Percentiles rank a stretch among this genome's conserved stretches.
These are phyloP conservation scores for Boletellus dicymbophilus DNA, from an alignment of 1,284 basidiomycete genomes.

Conservation along the genomic window DNA sequence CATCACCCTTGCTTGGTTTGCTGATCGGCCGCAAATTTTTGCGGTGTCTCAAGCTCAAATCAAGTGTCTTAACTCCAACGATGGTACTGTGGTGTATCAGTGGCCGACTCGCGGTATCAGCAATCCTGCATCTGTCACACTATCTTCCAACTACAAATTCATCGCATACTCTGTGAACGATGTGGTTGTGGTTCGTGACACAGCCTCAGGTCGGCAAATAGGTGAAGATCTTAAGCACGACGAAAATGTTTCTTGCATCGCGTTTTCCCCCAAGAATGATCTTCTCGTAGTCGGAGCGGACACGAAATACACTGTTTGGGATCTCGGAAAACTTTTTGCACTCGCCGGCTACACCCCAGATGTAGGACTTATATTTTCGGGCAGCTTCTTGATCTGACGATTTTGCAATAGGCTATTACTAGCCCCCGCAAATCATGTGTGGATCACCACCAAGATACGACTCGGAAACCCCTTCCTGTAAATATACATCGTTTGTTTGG, in stretches of 20 bases:
- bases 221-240: background rate
- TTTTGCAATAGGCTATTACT: background rate
- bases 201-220: background rate
- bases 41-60: conserved; percentile 20
- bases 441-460: conserved; percentile 7
- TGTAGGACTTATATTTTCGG: background rate
- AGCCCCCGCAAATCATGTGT: background rate
- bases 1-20: conserved; percentile 13
- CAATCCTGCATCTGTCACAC: background rate
- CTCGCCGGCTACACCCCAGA: background rate
- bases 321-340: background rate
- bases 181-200: conserved; percentile 1
- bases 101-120: conserved; percentile 3
- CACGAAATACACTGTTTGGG: conserved; percentile 6
- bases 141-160: conserved; percentile 7
- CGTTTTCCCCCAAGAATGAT: conserved; percentile 13
- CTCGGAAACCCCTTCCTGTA: conserved; percentile 5
- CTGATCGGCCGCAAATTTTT: conserved; percentile 17
- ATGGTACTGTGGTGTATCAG: conserved; percentile 11
- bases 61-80: conserved; percentile 17
- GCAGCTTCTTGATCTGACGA: background rate
- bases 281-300: conserved; percentile 5
- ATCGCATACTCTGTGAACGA: conserved; percentile 5
- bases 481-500: too few species aligned
- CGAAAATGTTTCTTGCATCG: conserved; percentile 10